Base-by-base conservation (phyloP, 371 early-diverging fungal genomes). In the Zopfochytrium polystomum region DNA sequence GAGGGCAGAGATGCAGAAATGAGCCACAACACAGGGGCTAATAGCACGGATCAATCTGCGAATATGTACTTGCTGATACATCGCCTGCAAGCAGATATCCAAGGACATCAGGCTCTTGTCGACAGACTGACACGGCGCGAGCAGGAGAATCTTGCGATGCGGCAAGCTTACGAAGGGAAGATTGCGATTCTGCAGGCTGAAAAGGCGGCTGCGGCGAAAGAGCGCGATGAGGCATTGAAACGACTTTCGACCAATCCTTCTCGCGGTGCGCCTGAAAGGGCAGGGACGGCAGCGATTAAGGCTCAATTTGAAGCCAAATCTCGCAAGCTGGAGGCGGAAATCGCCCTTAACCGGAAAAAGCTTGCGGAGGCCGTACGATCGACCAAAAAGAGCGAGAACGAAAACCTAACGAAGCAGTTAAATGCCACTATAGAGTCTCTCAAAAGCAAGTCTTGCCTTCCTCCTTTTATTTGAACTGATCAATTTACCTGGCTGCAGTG, bases 71-170 rank as follows among this genome's bases (percentile, higher is more conserved):
- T 68, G 5, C 45, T 84, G 68, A 77, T 87, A 9, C 81, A 82
- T 61, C 85, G 87, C 62, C 84, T 88, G 23, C 87, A 86, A 62
- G 75, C 80, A 3, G 89, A 89, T 53, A 88, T 89, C 63, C 75
- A 78, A 33, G 85, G 86, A 47, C 81, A 80, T 54, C 81, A 83
- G 57, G 64, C 61, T 18, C 71, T 84, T 35, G 67, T 83, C 9
- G 66, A 49, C 62, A 70, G 71, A 58, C 67, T 74, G 6, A 53
- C 62, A 11, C 47, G 53, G 33, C 66, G 75, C 0, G 75, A 79
- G 18, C 52, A n/a, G 52, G 79, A 75, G 52, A 73, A 76, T 52
- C 70, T 73, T 20, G 65, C 66, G 7, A 72, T 76, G 63, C 71
- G 81, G 6, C 70, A 74, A 26, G 83, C 87, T 44, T 91, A 88